Evolutionary conservation across 2,329 filamentous ascomycete genomes (phyloP).

Genomic region (Cercospora sojina): DNA sequence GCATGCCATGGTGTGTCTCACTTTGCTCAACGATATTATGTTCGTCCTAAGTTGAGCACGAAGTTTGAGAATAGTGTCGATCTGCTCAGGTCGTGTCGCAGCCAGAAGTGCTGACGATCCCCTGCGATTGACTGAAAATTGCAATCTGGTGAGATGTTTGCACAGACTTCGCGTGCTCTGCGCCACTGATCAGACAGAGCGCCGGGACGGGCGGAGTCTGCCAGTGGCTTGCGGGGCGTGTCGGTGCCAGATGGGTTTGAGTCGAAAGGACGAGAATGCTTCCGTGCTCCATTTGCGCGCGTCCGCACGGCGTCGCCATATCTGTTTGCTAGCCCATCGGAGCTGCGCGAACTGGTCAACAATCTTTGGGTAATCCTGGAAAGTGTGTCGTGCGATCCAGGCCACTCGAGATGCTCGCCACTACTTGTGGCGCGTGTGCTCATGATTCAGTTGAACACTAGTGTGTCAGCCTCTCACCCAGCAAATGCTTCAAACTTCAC

Average conservation of each 20-base stretch:
- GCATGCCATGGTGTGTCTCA: neutral
- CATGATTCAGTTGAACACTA: neutral
- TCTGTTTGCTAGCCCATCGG: neutral
- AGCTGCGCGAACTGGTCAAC: neutral
- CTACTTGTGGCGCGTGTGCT: neutral
- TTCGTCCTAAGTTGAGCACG: neutral
- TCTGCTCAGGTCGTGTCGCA: neutral
- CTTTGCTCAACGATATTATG: neutral
- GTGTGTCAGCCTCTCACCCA: neutral
- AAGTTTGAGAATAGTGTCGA: neutral
- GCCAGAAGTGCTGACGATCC: neutral
- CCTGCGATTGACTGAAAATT: neutral
- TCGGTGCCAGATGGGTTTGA: neutral
- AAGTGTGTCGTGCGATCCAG: neutral
- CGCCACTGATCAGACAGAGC: neutral
- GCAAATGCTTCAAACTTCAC: slow-evolving; percentile 57
- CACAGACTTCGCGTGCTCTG: neutral
- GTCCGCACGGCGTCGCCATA: neutral
- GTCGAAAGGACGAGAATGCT: neutral
- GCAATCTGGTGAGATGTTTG: neutral
- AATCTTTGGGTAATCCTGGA: neutral
- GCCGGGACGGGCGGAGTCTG: neutral
- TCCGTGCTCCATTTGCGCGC: neutral
- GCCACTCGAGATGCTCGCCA: neutral
- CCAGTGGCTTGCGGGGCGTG: neutral